Percentiles rank a stretch among this genome's conserved stretches.
phyloP scores from a whole-genome alignment of 176 grass and related monocot genomes.

The Aechmea fasciata region DNA sequence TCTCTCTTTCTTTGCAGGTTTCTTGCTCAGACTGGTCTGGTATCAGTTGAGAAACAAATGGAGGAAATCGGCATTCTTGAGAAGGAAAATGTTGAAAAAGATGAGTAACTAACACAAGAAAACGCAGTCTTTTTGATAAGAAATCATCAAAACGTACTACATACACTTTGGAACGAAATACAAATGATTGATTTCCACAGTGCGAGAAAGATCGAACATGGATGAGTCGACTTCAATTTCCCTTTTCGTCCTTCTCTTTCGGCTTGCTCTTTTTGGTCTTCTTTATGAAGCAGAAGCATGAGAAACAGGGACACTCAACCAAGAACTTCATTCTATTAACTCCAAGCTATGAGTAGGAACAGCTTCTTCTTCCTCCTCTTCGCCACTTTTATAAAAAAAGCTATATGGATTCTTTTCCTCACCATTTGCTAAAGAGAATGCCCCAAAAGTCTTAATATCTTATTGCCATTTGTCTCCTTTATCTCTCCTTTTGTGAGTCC shows the following conservation, averaged over 20 bases:
- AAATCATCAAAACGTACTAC: neutral
- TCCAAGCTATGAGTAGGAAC: neutral
- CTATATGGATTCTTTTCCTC: neutral
- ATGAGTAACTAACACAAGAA: constrained; percentile 28
- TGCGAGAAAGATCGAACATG: neutral
- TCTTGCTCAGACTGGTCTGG: constrained; percentile 77
- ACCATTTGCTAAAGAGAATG: neutral
- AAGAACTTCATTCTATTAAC: constrained; percentile 19
- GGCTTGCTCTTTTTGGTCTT: constrained; percentile 16
- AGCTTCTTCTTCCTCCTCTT: neutral
- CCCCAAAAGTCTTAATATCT: neutral
- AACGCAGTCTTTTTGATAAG: constrained; percentile 15
- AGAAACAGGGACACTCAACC: constrained; percentile 28
- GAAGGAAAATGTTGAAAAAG: constrained; percentile 37
- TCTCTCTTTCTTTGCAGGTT: constrained; percentile 39
- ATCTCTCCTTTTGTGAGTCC: neutral
- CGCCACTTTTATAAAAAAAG: neutral
- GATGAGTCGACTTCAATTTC: neutral
- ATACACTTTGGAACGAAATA: neutral
- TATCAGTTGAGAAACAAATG: constrained; percentile 84
- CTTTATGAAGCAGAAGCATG: constrained; percentile 32
- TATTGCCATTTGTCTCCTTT: neutral
- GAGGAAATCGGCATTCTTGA: constrained; percentile 73
- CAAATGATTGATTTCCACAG: neutral
- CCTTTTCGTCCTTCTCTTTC: neutral